Conservation (phyloP, 169 alveolate species). For the Hammondia hammondi region DNA sequence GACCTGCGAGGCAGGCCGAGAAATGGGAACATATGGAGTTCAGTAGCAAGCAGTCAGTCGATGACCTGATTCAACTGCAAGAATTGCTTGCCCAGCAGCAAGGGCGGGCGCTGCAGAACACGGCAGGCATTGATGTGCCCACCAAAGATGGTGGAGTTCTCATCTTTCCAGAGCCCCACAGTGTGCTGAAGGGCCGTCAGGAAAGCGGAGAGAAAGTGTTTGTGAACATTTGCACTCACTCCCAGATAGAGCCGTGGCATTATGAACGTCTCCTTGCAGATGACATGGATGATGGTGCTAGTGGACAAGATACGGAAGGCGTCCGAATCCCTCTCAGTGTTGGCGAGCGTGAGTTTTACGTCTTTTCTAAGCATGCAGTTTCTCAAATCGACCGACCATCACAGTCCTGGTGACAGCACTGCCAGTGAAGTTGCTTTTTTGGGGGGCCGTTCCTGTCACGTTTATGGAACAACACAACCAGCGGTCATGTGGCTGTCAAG, state of each 20-base stretch:
- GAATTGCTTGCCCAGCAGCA: neutral
- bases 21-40: too few relatives aligned
- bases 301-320: slow-evolving; percentile 30
- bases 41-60: neutral
- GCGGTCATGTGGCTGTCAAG: too few relatives aligned
- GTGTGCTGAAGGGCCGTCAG: slow-evolving; percentile 49
- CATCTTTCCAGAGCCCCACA: slow-evolving; percentile 41
- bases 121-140: neutral
- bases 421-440: too few relatives aligned
- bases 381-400: too few relatives aligned
- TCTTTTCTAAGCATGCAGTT: too few relatives aligned
- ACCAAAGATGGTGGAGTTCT: neutral
- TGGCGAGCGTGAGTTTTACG: slow-evolving; percentile 34
- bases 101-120: neutral
- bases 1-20: neutral
- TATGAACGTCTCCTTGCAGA: slow-evolving; percentile 33
- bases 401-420: too few relatives aligned
- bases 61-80: neutral
- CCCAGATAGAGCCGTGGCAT: slow-evolving; percentile 60
- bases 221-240: slow-evolving; percentile 55
- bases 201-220: slow-evolving; percentile 55
- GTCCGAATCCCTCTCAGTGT: slow-evolving; percentile 65
- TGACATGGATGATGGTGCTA: neutral
- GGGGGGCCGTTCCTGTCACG: too few relatives aligned
- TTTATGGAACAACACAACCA: too few relatives aligned